Evolutionary conservation across 208 protist species (phyloP).

Genomic region (Acanthamoeba sp.): DNA sequence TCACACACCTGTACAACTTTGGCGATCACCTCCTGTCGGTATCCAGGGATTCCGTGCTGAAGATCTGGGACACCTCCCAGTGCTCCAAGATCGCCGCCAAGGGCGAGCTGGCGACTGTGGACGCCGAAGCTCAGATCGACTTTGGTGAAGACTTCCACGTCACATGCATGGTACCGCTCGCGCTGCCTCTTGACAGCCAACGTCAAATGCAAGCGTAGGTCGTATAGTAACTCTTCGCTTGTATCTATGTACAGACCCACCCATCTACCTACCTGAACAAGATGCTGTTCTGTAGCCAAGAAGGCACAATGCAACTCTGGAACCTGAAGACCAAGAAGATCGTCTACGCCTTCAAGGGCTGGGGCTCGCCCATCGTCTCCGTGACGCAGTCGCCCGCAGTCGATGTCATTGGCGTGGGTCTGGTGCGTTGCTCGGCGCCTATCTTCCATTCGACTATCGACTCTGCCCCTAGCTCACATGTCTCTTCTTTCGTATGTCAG

Average conservation of each 20-base stretch:
- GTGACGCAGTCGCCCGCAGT: slow-evolving; percentile 80
- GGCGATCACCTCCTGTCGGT: slow-evolving; percentile 34
- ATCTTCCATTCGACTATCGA: background rate
- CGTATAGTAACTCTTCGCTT: too few species aligned
- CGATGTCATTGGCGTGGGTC: slow-evolving; percentile 84
- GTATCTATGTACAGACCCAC: slow-evolving; percentile 54
- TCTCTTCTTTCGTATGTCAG: background rate
- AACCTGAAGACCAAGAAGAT: slow-evolving; percentile 81
- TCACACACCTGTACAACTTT: slow-evolving; percentile 40
- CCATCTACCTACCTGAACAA: slow-evolving; percentile 84
- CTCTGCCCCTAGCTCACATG: background rate
- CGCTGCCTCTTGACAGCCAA: background rate
- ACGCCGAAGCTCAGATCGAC: slow-evolving; percentile 1
- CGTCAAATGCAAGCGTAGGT: too few species aligned
- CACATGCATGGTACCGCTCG: background rate
- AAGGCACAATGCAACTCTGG: slow-evolving; percentile 81
- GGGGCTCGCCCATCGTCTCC: slow-evolving; percentile 28
- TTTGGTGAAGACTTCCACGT: slow-evolving; percentile 36
- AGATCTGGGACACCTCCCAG: slow-evolving; percentile 63
- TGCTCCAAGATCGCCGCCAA: background rate
- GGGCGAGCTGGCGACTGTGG: background rate
- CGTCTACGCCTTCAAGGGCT: slow-evolving; percentile 74
- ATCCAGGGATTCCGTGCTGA: background rate
- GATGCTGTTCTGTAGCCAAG: slow-evolving; percentile 80
- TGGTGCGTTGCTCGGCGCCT: background rate